A percentile compares a stretch with the other conserved stretches of the same genome.
Evolutionary conservation across 1,284 basidiomycete genomes (phyloP).

Genomic region (Ceratobasidium sp.): DNA sequence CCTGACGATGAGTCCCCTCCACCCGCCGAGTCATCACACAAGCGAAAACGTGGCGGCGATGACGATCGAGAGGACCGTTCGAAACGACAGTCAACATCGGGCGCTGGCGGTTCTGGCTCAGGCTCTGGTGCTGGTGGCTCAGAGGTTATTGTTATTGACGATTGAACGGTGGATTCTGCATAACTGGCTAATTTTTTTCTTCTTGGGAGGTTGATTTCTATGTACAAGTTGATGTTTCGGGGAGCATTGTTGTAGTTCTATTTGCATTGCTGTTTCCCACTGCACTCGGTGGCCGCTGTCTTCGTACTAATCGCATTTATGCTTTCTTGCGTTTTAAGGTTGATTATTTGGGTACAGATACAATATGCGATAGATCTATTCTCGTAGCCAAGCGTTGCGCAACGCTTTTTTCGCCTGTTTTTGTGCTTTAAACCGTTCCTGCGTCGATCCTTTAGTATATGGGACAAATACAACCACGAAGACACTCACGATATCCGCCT

Average conservation of each 20-base stretch:
- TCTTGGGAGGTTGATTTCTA: constrained; percentile 12
- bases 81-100: constrained; percentile 49
- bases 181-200: constrained; percentile 1
- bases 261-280: background rate
- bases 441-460: constrained; percentile 45
- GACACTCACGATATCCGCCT: constrained; percentile 85
- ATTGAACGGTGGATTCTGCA: constrained; percentile 51
- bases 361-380: constrained; percentile 53
- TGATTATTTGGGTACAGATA: constrained; percentile 54
- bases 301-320: constrained; percentile 31
- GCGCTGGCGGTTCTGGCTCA: constrained; percentile 48
- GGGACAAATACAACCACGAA: constrained; percentile 25
- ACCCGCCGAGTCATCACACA: constrained; percentile 57
- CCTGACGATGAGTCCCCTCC: constrained; percentile 67
- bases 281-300: constrained; percentile 8
- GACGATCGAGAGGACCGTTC: constrained; percentile 44
- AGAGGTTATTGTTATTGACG: constrained; percentile 62
- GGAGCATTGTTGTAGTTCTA: constrained; percentile 36
- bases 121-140: constrained; percentile 40
- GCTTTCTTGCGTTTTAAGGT: background rate
- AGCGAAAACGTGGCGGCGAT: constrained; percentile 54
- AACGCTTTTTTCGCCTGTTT: constrained; percentile 85
- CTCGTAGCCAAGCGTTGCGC: constrained; percentile 90
- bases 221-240: constrained; percentile 27
- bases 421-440: constrained; percentile 91